Evolutionary conservation across 345 rosid species (phyloP).

Genomic region (Hibiscus trionum): DNA sequence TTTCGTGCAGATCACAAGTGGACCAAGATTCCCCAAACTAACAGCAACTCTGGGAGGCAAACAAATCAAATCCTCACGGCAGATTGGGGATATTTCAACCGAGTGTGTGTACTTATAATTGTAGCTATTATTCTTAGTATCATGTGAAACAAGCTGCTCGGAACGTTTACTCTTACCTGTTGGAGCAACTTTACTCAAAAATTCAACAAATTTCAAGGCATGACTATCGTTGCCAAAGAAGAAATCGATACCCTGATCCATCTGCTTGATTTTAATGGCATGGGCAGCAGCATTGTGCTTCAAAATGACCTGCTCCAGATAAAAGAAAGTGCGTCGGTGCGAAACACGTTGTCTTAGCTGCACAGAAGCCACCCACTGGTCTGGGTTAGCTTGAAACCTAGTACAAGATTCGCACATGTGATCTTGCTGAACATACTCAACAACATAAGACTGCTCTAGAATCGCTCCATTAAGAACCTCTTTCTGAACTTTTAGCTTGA

Average conservation of each 20-base stretch:
- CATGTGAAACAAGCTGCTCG: slow-evolving; percentile 49
- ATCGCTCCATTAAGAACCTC: slow-evolving; percentile 49
- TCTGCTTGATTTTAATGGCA: slow-evolving; percentile 49
- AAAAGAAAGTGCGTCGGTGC: slow-evolving; percentile 49
- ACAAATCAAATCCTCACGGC: slow-evolving; percentile 53
- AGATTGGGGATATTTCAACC: slow-evolving; percentile 46
- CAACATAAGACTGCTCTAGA: slow-evolving; percentile 42
- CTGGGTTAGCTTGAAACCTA: slow-evolving; percentile 50
- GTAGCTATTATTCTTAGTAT: slow-evolving; percentile 41
- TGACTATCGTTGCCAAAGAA: slow-evolving; percentile 52
- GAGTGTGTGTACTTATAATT: slow-evolving; percentile 57
- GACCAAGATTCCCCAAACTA: slow-evolving; percentile 50
- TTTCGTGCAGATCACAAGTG: slow-evolving; percentile 50
- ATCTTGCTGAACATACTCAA: slow-evolving; percentile 45
- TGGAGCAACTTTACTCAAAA: slow-evolving; percentile 44
- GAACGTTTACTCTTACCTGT: slow-evolving; percentile 25
- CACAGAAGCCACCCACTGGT: slow-evolving; percentile 53
- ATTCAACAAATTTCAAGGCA: slow-evolving; percentile 43
- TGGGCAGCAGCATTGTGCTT: slow-evolving; percentile 47
- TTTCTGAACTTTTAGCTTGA: slow-evolving; percentile 42
- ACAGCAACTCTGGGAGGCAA: slow-evolving; percentile 34
- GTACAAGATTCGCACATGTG: slow-evolving; percentile 48
- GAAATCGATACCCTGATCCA: slow-evolving; percentile 56
- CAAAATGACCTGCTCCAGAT: slow-evolving; percentile 45
- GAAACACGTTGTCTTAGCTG: slow-evolving; percentile 58